Base-by-base conservation (phyloP, 192 early-diverging fungal genomes). In the Spizellomyces sp. region DNA sequence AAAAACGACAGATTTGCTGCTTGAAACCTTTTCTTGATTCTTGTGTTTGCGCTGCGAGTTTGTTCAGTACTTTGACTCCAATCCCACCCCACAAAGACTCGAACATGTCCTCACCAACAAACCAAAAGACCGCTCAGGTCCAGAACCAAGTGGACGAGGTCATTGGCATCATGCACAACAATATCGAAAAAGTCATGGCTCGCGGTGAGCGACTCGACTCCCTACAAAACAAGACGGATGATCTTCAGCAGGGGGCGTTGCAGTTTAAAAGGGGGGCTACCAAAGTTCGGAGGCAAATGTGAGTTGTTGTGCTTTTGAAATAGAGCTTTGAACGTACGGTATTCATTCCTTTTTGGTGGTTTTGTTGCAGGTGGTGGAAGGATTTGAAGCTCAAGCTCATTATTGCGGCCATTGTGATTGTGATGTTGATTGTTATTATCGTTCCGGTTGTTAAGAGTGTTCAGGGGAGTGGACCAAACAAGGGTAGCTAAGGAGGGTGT, bases 381-480 rank as follows among this genome's bases (percentile, higher is more conserved):
- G 93, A 96, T 75, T 86, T 95, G 84, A 98, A 94, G 82, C 88
- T 94, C 83, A 95, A 89, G 81, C 83, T 96, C 66, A 93, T 96
- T 66, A 90, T 99, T 69, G 90, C 79, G 48, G 77, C 87, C 45
- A 88, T 92, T 60, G 71, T 74, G 45, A 66, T 74, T 48, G 69
- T 76, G 19, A 48, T 76, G 10, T 52, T 76, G 36, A 78, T 81
- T 58, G 57, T 78, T 47, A 81, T 96, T 73, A 90, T 93, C 69
- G 91, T 77, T 10, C 74, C 80, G 45, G 44, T 79, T 17, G 76
- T 71, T 7, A 79, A 48, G 6, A 54, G 17, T 54, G 50, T 54
- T 19, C 12, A 54, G 50, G 12, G 14, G 50, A 54, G 17, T 54
- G 17, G 50, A 12, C 50, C 50, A 54, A 54, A 54, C 27, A 36